Base-by-base conservation (phyloP, 495 filamentous ascomycete genomes). In the Xylona heveae region DNA sequence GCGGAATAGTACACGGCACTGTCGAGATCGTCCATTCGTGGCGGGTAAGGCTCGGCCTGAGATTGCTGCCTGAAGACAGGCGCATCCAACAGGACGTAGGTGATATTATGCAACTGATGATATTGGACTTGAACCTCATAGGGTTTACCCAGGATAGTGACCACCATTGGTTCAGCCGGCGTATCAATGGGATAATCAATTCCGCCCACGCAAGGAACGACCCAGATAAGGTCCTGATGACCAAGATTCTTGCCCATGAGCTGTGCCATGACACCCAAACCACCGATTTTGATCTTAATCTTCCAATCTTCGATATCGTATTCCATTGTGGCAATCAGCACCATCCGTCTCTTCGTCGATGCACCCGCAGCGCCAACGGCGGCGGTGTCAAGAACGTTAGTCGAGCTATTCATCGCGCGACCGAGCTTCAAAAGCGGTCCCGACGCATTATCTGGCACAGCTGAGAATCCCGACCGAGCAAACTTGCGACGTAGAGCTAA, bases 1-100 rank as follows among this genome's bases (percentile, higher is more conserved):
- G 73, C 70, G 0, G 71, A 73, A 43, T 79, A 79, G 48, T 74
- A 70, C 24, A 79, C 68, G 14, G 73, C 74, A 38, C 61, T 67
- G 33, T 75, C 69, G 32, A 79, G 56, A 43, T 79, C 72, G 44
- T 79, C 74, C 74, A 79, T 79, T 15, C 73, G 67, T 5, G 71
- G 54, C 2, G 72, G 72, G 39, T 79, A 79, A 0, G 74, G 74
- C 36, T 79, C 68, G 8, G 57, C 46, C 42, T 65, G 66, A 6
- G 69, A 64, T 44, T 77, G 74, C 42, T 72, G 61, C 29, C 74
- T 67, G 53, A 79, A 79, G 13, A 77, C 63, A 0, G 72, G 71
- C 0, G 69, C 67, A 41, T 79, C 74, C 6, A 79, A 53, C 2
- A 79, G 59, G 27, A 78, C 70, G 48, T 70, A 79, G 13, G 74